Evolutionary conservation across 768 basidiomycete species (phyloP), one percentile per base, ranked within the genome.

Genomic region (Xerocomellus dryophilus): DNA sequence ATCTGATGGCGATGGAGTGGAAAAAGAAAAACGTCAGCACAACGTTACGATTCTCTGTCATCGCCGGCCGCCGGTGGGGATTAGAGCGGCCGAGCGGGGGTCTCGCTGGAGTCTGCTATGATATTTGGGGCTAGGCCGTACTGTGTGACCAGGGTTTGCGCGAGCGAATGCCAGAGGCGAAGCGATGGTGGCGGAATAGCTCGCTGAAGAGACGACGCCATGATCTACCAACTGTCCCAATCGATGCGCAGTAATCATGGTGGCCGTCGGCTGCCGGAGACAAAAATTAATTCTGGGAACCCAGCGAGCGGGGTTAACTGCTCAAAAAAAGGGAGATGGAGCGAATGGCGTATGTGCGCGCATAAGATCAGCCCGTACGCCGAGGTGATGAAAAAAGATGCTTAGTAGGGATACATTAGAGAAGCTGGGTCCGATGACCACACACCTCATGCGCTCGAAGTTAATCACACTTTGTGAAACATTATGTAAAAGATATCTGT

Each of bases 381-480:
- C 54, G 61, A 57, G 62, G 58, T 31, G 43, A 63, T 50, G 31
- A 40, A 47, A 43, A 41, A 45, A 43, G 31, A 40, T 47, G 47
- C 43, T 35, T 5, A 38, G 39, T 34, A 32, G 40, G 40, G 27
- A 11, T 44, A 39, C 8, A 41, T 50, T 31, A 29, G 14, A 43
- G 43, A 57, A 58, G 60, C 32, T 47, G 46, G 21, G 53, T 44
- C 62, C 27, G 47, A 51, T 59, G 60, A 50, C 36, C 40, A 53
- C 35, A 14, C 23, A 48, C 63, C 63, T 57, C 55, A 35, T 60
- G 61, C n/a, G 6, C 32, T 4, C 48, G 18, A 60, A 65, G 53
- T 42, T 60, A 48, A 62, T 55, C 57, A 5, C 23, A 11, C 15
- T 31, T 41, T 39, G 53, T 23, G 42, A 51, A 59, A 64, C 60